A percentile compares a stretch with the other conserved stretches of the same genome.
These are phyloP conservation scores for Fistulinella prunicolor DNA, from an alignment of 768 basidiomycete species.

Conservation along the genomic window DNA sequence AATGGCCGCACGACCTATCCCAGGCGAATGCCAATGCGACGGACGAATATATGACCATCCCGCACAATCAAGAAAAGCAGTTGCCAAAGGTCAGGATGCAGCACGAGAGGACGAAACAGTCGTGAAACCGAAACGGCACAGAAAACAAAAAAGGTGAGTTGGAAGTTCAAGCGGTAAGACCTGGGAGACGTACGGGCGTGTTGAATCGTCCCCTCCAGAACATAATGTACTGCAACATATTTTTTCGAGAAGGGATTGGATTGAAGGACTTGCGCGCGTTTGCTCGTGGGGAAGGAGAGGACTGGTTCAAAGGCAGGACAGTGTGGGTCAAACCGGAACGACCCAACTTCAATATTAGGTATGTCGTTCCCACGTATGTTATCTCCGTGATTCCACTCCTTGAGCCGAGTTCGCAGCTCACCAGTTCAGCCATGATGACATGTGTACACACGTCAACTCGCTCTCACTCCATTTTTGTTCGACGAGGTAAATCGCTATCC, in stretches of 20 bases:
- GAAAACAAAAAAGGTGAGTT: too few relatives aligned
- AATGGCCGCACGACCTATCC: slow-evolving; percentile 65
- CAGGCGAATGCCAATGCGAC: neutral
- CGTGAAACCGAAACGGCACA: too few relatives aligned
- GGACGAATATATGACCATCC: neutral
- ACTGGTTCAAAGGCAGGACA: neutral
- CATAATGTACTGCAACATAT: slow-evolving; percentile 24
- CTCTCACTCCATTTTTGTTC: neutral
- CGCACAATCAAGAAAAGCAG: too few relatives aligned
- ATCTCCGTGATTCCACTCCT: neutral
- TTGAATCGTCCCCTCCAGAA: slow-evolving; percentile 29
- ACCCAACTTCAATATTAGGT: neutral
- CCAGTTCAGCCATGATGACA: neutral
- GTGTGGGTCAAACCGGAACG: slow-evolving; percentile 24
- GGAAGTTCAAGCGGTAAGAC: too few relatives aligned
- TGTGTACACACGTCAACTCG: neutral
- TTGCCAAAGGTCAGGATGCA: too few relatives aligned
- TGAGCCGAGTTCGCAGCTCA: too few relatives aligned
- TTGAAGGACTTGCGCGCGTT: neutral
- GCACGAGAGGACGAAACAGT: too few relatives aligned
- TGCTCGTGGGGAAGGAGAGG: neutral
- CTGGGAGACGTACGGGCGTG: slow-evolving; percentile 24
- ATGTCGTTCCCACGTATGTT: slow-evolving; percentile 27
- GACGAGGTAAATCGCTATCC: neutral
- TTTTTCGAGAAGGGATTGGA: slow-evolving; percentile 2